Evolutionary conservation across 1,284 basidiomycete genomes (phyloP).

Genomic region (Clitocybe nebularis): DNA sequence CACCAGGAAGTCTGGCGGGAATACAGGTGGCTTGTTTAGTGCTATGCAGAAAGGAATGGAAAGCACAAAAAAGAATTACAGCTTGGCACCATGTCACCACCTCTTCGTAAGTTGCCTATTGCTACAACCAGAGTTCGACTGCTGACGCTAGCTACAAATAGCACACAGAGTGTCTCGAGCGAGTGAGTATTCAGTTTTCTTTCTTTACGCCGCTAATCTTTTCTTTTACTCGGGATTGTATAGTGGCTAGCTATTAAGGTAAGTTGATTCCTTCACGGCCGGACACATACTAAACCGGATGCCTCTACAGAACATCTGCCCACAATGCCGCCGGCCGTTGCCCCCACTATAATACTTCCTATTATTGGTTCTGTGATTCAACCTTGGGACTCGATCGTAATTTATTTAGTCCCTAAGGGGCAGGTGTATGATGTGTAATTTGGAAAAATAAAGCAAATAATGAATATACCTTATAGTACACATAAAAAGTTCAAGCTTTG

Average conservation of each 20-base stretch:
- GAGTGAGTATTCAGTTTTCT: conserved; percentile 34
- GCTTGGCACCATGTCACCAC: conserved; percentile 86
- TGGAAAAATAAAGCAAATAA: too few relatives aligned
- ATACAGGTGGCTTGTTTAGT: conserved; percentile 32
- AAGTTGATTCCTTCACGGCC: conserved; percentile 17
- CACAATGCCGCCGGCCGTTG: conserved; percentile 78
- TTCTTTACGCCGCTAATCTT: conserved; percentile 2
- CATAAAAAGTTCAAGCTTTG: too few relatives aligned
- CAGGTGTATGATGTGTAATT: too few relatives aligned
- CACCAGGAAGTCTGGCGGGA: conserved; percentile 21
- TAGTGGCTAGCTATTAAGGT: conserved; percentile 91
- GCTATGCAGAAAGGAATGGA: conserved; percentile 43
- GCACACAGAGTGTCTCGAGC: conserved; percentile 84
- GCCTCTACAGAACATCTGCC: conserved; percentile 70
- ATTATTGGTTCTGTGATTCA: too few relatives aligned
- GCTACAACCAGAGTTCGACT: not conserved
- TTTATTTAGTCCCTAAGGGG: too few relatives aligned
- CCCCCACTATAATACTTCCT: conserved; percentile 78
- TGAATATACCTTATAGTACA: too few relatives aligned
- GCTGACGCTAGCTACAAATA: conserved; percentile 21
- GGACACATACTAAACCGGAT: not conserved
- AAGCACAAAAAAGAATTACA: conserved; percentile 63
- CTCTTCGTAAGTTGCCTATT: conserved; percentile 62
- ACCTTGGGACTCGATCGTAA: too few relatives aligned
- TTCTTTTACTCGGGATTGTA: conserved; percentile 2